Conservation (phyloP, 306 rosid species). For the Vigna reflexopilosa region DNA sequence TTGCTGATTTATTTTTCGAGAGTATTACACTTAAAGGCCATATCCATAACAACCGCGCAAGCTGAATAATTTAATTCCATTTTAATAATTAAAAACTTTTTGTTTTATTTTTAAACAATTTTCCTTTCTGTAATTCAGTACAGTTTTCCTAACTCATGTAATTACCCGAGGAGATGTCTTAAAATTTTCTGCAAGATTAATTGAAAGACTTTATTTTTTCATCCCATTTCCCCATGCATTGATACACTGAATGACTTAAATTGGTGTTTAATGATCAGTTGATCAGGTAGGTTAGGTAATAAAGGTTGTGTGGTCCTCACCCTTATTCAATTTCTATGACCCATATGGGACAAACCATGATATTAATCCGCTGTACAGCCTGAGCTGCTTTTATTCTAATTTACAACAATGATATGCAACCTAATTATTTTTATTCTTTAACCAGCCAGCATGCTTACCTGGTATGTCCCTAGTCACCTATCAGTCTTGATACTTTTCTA, state of each 20-base stretch:
- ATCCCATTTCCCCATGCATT: not conserved
- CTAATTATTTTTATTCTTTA: slow-evolving; percentile 57
- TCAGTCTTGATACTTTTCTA: slow-evolving; percentile 40
- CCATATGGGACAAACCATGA: slow-evolving; percentile 52
- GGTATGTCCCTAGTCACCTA: slow-evolving; percentile 46
- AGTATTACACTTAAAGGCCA: not conserved
- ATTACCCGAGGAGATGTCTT: slow-evolving; percentile 10
- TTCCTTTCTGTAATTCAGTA: not conserved
- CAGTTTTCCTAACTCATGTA: not conserved
- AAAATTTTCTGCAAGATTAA: slow-evolving; percentile 33
- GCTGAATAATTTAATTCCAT: slow-evolving; percentile 9
- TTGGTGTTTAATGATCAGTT: slow-evolving; percentile 48
- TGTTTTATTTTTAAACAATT: not conserved
- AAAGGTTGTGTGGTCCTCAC: slow-evolving; percentile 63
- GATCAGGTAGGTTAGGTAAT: slow-evolving; percentile 59
- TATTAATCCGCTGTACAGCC: slow-evolving; percentile 41
- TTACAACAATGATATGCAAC: slow-evolving; percentile 51
- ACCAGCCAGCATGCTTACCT: slow-evolving; percentile 63
- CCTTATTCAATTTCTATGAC: slow-evolving; percentile 46
- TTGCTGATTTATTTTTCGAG: slow-evolving; percentile 4
- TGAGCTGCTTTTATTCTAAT: slow-evolving; percentile 40
- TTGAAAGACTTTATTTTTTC: not conserved
- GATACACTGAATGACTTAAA: slow-evolving; percentile 46
- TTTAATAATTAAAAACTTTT: not conserved
- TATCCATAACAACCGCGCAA: not conserved